Evolutionary conservation across 257 asterid species (phyloP).

Genomic region (Perilla frutescens): DNA sequence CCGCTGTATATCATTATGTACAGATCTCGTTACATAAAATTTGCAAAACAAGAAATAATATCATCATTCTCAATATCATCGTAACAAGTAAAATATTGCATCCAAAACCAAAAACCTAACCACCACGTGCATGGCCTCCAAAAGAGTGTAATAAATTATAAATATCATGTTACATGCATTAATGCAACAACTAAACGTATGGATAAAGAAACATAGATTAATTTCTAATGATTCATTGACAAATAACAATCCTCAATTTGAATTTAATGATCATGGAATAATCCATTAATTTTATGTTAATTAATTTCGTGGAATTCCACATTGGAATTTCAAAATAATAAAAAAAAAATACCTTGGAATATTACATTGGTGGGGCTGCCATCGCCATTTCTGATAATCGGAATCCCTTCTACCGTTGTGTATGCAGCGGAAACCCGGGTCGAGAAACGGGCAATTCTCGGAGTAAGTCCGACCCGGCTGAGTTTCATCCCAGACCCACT

Average conservation of each 20-base stretch:
- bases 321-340: no score
- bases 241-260: neutral
- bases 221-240: neutral
- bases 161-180: conserved; percentile 2
- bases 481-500: conserved; percentile 74
- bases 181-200: conserved; percentile 17
- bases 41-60: conserved; percentile 3
- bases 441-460: conserved; percentile 84
- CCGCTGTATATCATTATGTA: neutral
- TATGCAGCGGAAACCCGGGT: conserved; percentile 87
- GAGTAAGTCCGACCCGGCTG: conserved; percentile 49
- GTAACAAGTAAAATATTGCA: conserved; percentile 17
- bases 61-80: conserved; percentile 38
- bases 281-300: neutral
- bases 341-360: conserved; percentile 63
- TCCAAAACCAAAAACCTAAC: neutral
- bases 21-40: no score
- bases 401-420: conserved; percentile 61
- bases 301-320: no score
- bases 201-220: neutral
- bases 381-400: conserved; percentile 78
- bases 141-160: conserved; percentile 21
- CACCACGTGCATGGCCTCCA: conserved; percentile 46
- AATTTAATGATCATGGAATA: neutral
- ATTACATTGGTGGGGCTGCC: conserved; percentile 74